phyloP scores from a whole-genome alignment of 1,284 basidiomycete genomes.

The Cystobasidium slooffiae region DNA sequence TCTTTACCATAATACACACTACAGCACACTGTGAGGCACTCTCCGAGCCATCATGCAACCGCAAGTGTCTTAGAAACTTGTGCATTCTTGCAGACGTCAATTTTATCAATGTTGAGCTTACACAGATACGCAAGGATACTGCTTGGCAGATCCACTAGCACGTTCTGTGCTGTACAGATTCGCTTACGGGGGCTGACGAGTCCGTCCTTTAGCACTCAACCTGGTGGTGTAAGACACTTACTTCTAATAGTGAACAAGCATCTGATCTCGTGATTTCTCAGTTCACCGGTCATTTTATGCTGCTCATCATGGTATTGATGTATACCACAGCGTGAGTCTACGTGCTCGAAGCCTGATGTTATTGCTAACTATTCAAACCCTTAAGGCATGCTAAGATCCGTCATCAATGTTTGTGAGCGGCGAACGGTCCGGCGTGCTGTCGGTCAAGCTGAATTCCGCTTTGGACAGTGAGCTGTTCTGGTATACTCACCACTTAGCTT shows the following conservation, averaged over 20 bases:
- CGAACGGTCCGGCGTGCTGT: constrained; percentile 60
- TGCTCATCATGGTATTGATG: constrained; percentile 80
- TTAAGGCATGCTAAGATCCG: constrained; percentile 25
- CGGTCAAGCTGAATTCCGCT: constrained; percentile 69
- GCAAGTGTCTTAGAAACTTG: background rate
- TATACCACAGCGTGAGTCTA: constrained; percentile 49
- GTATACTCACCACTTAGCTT: constrained; percentile 88
- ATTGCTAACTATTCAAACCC: background rate
- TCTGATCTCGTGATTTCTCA: constrained; percentile 61
- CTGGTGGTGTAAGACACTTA: constrained; percentile 19
- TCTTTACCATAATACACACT: constrained; percentile 72
- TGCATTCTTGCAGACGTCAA: constrained; percentile 20
- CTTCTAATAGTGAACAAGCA: background rate
- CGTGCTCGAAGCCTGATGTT: too few relatives aligned
- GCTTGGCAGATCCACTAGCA: constrained; percentile 82
- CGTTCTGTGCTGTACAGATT: background rate
- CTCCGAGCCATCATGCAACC: background rate
- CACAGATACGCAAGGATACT: constrained; percentile 70
- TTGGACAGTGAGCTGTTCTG: constrained; percentile 91
- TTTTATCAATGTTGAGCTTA: constrained; percentile 58
- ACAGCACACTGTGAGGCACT: constrained; percentile 69
- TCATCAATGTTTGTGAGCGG: constrained; percentile 25
- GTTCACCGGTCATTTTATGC: constrained; percentile 77
- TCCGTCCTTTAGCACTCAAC: constrained; percentile 14
- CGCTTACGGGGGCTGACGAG: background rate